These are phyloP conservation scores for Amanita phalloides DNA, from an alignment of 768 basidiomycete species.

Conservation along the genomic window DNA sequence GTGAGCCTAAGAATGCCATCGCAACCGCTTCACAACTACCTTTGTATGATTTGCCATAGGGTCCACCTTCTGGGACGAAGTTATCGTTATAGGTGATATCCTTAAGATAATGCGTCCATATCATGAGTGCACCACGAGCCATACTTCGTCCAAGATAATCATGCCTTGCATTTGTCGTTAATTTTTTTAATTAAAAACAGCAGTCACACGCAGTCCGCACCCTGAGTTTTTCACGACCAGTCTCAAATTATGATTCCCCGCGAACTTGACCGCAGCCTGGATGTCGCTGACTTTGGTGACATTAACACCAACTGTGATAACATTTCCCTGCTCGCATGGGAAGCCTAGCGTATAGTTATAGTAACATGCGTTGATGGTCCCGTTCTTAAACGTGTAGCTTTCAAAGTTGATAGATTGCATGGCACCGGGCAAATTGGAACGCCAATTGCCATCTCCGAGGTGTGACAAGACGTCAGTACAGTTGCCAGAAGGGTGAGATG, in stretches of 20 bases:
- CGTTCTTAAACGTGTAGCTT: slow-evolving; percentile 10
- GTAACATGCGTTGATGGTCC: slow-evolving; percentile 41
- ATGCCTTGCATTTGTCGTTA: slow-evolving; percentile 17
- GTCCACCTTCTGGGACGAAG: slow-evolving; percentile 23
- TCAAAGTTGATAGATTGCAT: slow-evolving; percentile 23
- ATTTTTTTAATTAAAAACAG: too few species aligned
- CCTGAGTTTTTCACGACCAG: slow-evolving; percentile 28
- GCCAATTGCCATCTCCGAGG: slow-evolving; percentile 26
- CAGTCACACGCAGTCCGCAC: slow-evolving; percentile 2
- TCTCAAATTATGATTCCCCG: slow-evolving; percentile 20
- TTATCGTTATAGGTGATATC: slow-evolving; percentile 18
- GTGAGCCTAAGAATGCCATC: neutral
- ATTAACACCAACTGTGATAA: slow-evolving; percentile 30
- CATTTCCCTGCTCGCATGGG: slow-evolving; percentile 32
- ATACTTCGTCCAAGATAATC: slow-evolving; percentile 35
- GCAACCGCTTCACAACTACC: neutral
- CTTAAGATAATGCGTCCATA: slow-evolving; percentile 30
- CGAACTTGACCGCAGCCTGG: slow-evolving; percentile 16
- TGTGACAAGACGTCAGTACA: slow-evolving; percentile 21
- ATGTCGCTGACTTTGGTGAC: slow-evolving; percentile 26
- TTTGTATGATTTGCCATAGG: neutral
- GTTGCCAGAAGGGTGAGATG: slow-evolving; percentile 21
- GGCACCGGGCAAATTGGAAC: slow-evolving; percentile 27
- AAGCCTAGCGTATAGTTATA: slow-evolving; percentile 28
- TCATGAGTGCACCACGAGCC: slow-evolving; percentile 25